Percentiles rank a stretch among this genome's conserved stretches.
These are phyloP conservation scores for Coemansia nantahalensis DNA, from an alignment of 192 early-diverging fungal species.

Conservation along the genomic window DNA sequence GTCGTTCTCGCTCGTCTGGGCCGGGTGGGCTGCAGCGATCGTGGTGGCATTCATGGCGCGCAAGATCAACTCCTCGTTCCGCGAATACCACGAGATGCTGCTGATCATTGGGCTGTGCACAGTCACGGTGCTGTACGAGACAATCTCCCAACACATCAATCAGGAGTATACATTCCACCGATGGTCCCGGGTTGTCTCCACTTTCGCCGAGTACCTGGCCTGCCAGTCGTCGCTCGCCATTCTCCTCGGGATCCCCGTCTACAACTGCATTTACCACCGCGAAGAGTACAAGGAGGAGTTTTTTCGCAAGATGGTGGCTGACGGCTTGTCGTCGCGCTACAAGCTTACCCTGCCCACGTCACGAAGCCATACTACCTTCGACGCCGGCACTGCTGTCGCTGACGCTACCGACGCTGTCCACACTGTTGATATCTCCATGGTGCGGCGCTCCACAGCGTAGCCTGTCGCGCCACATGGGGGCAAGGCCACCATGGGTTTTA, in stretches of 20 bases:
- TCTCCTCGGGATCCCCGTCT: constrained; percentile 21
- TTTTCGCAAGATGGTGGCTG: constrained; percentile 39
- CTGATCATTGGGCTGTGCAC: constrained; percentile 18
- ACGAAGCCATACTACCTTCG: too few species aligned
- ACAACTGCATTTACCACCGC: constrained; percentile 42
- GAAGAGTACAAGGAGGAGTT: constrained; percentile 20
- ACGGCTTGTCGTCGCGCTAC: constrained; percentile 39
- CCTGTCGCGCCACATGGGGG: too few species aligned
- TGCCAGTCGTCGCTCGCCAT: constrained; percentile 29
- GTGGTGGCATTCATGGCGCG: constrained; percentile 23
- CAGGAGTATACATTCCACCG: constrained; percentile 16
- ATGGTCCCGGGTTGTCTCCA: constrained; percentile 27
- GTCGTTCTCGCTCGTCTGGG: constrained; percentile 41
- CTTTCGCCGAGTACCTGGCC: constrained; percentile 18
- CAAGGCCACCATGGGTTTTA: too few species aligned
- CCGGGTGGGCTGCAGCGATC: constrained; percentile 16
- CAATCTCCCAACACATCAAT: constrained; percentile 29
- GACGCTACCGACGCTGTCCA: too few species aligned
- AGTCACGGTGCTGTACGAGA: constrained; percentile 18
- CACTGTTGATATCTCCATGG: too few species aligned
- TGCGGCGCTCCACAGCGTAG: too few species aligned
- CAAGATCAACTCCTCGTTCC: constrained; percentile 49
- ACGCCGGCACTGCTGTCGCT: too few species aligned
- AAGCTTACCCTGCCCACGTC: constrained; percentile 1
- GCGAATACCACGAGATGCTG: constrained; percentile 48